Evolutionary conservation across 225 moss, liverwort and hornwort species (phyloP).

Genomic region (Marchantia polymorpha): DNA sequence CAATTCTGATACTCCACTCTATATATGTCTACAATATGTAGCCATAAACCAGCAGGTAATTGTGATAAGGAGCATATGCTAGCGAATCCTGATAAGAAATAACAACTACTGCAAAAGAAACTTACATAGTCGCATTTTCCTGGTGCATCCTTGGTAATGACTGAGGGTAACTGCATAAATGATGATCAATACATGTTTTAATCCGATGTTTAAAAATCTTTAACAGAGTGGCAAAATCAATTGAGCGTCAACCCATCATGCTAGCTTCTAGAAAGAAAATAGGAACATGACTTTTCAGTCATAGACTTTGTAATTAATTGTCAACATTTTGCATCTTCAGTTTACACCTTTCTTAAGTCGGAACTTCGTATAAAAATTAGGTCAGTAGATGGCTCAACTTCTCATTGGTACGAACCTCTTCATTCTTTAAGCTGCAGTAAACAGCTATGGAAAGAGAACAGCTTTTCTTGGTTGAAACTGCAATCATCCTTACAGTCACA

Average conservation of each 20-base stretch:
- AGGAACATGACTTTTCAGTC: not conserved
- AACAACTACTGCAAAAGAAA: not conserved
- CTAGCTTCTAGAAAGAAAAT: not conserved
- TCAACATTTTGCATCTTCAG: too few species aligned
- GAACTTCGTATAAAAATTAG: not conserved
- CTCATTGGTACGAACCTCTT: conserved; percentile 43
- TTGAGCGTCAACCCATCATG: not conserved
- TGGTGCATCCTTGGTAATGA: conserved; percentile 34
- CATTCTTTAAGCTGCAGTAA: conserved; percentile 49
- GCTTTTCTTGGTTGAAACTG: conserved; percentile 31
- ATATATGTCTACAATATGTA: not conserved
- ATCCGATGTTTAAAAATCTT: not conserved
- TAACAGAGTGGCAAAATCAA: too few species aligned
- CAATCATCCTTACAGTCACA: conserved; percentile 60
- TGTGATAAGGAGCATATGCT: not conserved
- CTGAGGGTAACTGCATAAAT: conserved; percentile 47
- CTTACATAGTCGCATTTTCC: conserved; percentile 66
- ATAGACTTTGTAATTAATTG: too few species aligned
- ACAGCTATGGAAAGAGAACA: conserved; percentile 72
- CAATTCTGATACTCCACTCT: not conserved
- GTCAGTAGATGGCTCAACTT: not conserved
- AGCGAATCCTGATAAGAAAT: not conserved
- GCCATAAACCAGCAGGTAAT: not conserved
- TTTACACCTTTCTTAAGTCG: not conserved
- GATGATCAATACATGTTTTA: not conserved